A percentile compares a stretch with the other conserved stretches of the same genome.
These are phyloP conservation scores for Cyclotella baltica DNA, from an alignment of 108 stramenopile genomes.

Conservation along the genomic window DNA sequence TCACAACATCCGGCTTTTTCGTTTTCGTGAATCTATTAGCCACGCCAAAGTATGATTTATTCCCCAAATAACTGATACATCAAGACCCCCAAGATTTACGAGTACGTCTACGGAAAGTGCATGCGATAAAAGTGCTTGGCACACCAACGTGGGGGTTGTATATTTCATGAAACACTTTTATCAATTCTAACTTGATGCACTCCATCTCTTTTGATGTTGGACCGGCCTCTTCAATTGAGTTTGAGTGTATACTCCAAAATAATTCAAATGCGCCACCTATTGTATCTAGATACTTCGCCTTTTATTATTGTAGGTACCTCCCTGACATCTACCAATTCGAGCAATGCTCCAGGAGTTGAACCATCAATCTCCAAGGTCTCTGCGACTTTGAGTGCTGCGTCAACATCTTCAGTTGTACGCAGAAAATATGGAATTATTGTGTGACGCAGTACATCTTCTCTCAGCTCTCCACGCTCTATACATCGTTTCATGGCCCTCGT, in stretches of 20 bases:
- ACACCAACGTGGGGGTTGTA: neutral
- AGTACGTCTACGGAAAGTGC: neutral
- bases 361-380: neutral
- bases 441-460: slow-evolving; percentile 23
- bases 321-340: neutral
- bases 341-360: neutral
- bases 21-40: too few relatives aligned
- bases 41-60: too few relatives aligned
- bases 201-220: slow-evolving; percentile 11
- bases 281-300: slow-evolving; percentile 13
- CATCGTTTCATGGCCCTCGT: slow-evolving; percentile 41
- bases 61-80: too few relatives aligned
- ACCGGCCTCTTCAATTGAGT: slow-evolving; percentile 8
- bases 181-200: neutral
- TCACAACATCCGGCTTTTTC: too few relatives aligned
- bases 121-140: neutral
- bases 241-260: slow-evolving; percentile 37
- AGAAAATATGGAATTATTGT: slow-evolving; percentile 42
- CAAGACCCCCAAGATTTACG: neutral
- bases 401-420: slow-evolving; percentile 25
- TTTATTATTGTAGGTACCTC: slow-evolving; percentile 5
- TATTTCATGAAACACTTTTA: neutral
- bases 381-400: slow-evolving; percentile 20
- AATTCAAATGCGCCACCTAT: slow-evolving; percentile 35
- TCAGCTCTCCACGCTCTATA: slow-evolving; percentile 28